Evolutionary conservation across 257 asterid species (phyloP).

Genomic region (Linaria vulgaris): DNA sequence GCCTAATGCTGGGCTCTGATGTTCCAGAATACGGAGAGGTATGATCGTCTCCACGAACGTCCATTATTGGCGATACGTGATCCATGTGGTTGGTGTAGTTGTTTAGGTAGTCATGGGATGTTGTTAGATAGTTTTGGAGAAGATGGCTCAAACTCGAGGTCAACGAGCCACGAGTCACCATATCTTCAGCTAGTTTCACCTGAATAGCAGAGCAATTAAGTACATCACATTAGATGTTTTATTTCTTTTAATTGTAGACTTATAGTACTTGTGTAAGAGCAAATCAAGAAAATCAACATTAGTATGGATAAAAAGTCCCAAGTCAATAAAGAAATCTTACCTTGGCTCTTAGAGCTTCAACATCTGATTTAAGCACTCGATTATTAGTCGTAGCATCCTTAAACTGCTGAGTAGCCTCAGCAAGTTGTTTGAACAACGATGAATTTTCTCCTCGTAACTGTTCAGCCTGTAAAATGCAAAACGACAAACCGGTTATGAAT

Average conservation of each 20-base stretch:
- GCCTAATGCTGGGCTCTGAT: slow-evolving; percentile 33
- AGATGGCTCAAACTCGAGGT: slow-evolving; percentile 75
- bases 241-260: neutral
- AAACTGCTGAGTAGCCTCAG: slow-evolving; percentile 64
- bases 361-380: slow-evolving; percentile 84
- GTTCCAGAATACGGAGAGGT: slow-evolving; percentile 34
- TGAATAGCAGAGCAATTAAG: slow-evolving; percentile 20
- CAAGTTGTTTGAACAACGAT: slow-evolving; percentile 59
- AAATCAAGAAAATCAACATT: neutral
- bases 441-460: slow-evolving; percentile 58
- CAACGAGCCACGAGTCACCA: slow-evolving; percentile 76
- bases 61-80: slow-evolving; percentile 41
- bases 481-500: neutral
- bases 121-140: slow-evolving; percentile 62
- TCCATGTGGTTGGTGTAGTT: slow-evolving; percentile 36
- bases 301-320: no score
- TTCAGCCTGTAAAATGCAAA: slow-evolving; percentile 54
- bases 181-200: slow-evolving; percentile 92
- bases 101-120: slow-evolving; percentile 43
- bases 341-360: slow-evolving; percentile 96
- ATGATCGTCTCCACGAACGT: slow-evolving; percentile 31
- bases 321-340: slow-evolving; percentile 29
- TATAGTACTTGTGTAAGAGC: neutral
- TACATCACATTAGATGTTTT: neutral
- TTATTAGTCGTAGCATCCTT: slow-evolving; percentile 78